Evolutionary conservation across 2,329 filamentous ascomycete genomes (phyloP).

Genomic region (Tolypocladium amazonense): DNA sequence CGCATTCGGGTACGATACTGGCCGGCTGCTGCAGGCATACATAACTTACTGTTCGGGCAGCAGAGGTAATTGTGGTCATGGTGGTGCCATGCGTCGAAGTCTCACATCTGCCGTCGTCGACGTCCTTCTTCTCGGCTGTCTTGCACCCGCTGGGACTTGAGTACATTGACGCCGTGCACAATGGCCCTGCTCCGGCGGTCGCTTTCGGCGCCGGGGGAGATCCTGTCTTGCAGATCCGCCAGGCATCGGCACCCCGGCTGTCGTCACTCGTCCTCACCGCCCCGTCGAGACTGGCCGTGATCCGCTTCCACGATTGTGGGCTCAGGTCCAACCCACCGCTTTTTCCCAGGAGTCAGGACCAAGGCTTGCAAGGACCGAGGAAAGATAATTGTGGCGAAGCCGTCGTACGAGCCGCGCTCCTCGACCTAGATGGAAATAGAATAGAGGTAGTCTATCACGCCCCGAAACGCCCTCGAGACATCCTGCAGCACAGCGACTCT

Average conservation of each 20-base stretch:
- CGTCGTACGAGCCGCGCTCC: slow-evolving; percentile 41
- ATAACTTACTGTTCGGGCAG: not conserved
- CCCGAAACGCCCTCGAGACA: slow-evolving; percentile 12
- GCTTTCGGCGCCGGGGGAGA: slow-evolving; percentile 26
- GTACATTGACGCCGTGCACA: slow-evolving; percentile 28
- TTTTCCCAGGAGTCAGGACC: slow-evolving; percentile 19
- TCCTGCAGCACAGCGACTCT: slow-evolving; percentile 21
- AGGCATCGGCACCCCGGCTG: slow-evolving; percentile 26
- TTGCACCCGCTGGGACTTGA: slow-evolving; percentile 68
- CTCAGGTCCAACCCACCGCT: slow-evolving; percentile 48
- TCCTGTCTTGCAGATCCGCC: slow-evolving; percentile 35
- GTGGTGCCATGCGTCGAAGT: slow-evolving; percentile 50
- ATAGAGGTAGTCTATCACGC: slow-evolving; percentile 61
- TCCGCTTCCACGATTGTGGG: slow-evolving; percentile 61
- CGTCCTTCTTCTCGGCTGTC: slow-evolving; percentile 74
- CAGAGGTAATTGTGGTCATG: slow-evolving; percentile 4
- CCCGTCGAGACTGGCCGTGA: slow-evolving; percentile 51
- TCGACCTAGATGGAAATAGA: slow-evolving; percentile 75
- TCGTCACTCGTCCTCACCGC: slow-evolving; percentile 57
- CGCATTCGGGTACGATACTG: not conserved
- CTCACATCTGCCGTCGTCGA: slow-evolving; percentile 65
- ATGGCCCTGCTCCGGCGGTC: slow-evolving; percentile 19
- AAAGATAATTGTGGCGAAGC: slow-evolving; percentile 3
- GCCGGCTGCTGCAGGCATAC: not conserved
- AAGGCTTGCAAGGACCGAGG: not conserved